Evolutionary conservation across 2,329 filamentous ascomycete genomes (phyloP).

Genomic region (Daldinia eschscholtzii): DNA sequence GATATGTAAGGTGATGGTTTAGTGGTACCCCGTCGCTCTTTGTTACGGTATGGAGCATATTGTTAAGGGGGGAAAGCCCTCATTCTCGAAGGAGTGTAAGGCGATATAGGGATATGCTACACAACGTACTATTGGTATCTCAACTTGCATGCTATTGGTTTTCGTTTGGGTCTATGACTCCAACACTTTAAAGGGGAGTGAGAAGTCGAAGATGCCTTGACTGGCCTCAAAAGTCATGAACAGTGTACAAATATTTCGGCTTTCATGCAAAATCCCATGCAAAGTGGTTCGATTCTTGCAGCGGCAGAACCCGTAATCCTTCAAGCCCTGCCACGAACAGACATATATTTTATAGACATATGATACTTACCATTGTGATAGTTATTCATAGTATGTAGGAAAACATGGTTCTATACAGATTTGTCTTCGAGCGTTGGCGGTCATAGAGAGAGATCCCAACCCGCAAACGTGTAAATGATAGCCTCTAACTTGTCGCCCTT

Average conservation of each 20-base stretch:
- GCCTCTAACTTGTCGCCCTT: neutral
- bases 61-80: neutral
- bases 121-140: neutral
- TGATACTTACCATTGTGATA: neutral
- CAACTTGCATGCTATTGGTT: neutral
- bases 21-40: neutral
- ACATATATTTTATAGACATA: neutral
- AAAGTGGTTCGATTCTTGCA: slow-evolving; percentile 3
- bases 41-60: slow-evolving; percentile 3
- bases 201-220: neutral
- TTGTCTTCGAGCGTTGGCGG: neutral
- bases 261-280: neutral
- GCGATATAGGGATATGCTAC: neutral
- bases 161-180: neutral
- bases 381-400: neutral
- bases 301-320: neutral
- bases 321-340: neutral
- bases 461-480: neutral
- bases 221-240: neutral
- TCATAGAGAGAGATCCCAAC: neutral
- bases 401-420: neutral
- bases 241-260: neutral
- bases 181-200: neutral
- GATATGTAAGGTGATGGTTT: slow-evolving; percentile 4
- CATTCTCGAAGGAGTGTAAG: neutral